phyloP scores from a whole-genome alignment of 768 basidiomycete species.

The Auricularia heimuer region DNA sequence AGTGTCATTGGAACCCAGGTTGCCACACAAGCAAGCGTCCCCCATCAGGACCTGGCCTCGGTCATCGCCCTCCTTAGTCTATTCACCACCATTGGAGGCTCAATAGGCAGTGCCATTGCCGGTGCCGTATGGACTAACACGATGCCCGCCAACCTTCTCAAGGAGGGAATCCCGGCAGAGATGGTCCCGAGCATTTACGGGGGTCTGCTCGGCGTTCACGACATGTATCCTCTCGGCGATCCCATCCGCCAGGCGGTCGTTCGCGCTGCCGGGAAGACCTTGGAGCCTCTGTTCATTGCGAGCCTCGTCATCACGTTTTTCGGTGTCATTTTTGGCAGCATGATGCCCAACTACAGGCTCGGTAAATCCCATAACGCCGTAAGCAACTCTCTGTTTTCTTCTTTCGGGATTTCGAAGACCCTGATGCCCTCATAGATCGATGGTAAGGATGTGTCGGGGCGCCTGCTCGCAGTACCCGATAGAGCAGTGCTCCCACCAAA shows the following conservation, averaged over 20 bases:
- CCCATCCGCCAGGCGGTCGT: conserved; percentile 9
- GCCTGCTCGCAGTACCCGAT: not conserved
- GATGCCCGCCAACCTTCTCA: conserved; percentile 17
- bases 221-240: conserved; percentile 9
- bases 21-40: conserved; percentile 39
- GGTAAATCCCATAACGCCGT: conserved; percentile 29
- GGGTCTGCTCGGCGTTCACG: conserved; percentile 12
- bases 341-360: conserved; percentile 31
- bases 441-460: not conserved
- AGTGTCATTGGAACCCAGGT: conserved; percentile 35
- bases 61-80: conserved; percentile 40
- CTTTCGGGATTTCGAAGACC: too few relatives aligned
- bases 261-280: conserved; percentile 21
- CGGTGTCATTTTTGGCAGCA: conserved; percentile 27
- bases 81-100: conserved; percentile 37
- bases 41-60: conserved; percentile 40
- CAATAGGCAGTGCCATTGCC: conserved; percentile 33
- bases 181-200: conserved; percentile 10
- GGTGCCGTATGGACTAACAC: conserved; percentile 17
- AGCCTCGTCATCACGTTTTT: conserved; percentile 31
- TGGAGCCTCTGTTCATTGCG: conserved; percentile 20
- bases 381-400: not conserved
- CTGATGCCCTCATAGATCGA: not conserved
- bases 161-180: conserved; percentile 13
- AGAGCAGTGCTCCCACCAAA: not conserved